phyloP scores from a whole-genome alignment of 108 stramenopile genomes.

The Cylindrotheca fusiformis region DNA sequence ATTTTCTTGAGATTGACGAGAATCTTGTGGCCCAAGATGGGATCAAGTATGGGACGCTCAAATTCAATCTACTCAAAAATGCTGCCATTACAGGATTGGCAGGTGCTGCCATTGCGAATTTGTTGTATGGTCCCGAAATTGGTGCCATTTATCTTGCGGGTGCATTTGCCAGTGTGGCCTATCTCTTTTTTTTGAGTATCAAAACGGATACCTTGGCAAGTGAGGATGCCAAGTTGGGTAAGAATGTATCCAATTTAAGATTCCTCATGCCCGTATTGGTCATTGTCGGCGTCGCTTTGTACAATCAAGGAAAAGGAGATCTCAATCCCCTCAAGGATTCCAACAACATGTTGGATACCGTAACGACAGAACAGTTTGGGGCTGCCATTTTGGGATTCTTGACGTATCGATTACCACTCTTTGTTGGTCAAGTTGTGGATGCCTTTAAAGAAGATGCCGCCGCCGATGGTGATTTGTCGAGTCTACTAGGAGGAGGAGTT shows the following conservation, averaged over 20 bases:
- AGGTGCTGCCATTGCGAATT: slow-evolving; percentile 50
- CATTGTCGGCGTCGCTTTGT: slow-evolving; percentile 56
- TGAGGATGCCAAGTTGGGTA: slow-evolving; percentile 41
- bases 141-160: slow-evolving; percentile 66
- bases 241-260: slow-evolving; percentile 57
- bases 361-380: slow-evolving; percentile 74
- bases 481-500: too few relatives aligned
- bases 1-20: slow-evolving; percentile 34
- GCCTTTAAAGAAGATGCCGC: slow-evolving; percentile 32
- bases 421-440: slow-evolving; percentile 62
- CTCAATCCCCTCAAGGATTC: slow-evolving; percentile 29
- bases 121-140: slow-evolving; percentile 49
- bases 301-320: slow-evolving; percentile 49
- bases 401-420: slow-evolving; percentile 80
- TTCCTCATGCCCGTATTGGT: slow-evolving; percentile 71
- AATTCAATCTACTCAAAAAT: slow-evolving; percentile 48
- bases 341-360: slow-evolving; percentile 42
- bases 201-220: slow-evolving; percentile 77
- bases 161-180: slow-evolving; percentile 58
- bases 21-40: slow-evolving; percentile 47
- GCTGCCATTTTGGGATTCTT: slow-evolving; percentile 79
- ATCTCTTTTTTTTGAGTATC: slow-evolving; percentile 68
- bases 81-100: slow-evolving; percentile 53
- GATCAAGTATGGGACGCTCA: slow-evolving; percentile 51
- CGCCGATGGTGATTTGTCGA: slow-evolving; percentile 27